Conservation (phyloP, 306 rosid species). For the Vigna hirtella region DNA sequence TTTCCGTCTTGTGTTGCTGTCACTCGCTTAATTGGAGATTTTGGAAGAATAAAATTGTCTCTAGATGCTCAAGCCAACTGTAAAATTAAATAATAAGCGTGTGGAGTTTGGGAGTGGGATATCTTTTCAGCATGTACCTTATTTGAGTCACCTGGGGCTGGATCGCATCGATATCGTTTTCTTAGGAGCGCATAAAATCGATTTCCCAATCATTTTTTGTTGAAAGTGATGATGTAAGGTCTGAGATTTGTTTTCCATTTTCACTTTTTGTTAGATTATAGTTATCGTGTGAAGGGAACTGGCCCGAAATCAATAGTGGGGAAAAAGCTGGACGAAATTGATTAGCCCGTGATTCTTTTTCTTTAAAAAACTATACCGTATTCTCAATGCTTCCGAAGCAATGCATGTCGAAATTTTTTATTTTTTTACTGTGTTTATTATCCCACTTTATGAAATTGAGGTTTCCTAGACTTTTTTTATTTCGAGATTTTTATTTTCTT, state of each 20-base stretch:
- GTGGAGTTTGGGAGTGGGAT: background rate
- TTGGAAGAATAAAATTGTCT: background rate
- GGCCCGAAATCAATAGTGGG: background rate
- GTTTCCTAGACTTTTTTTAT: slow-evolving; percentile 13
- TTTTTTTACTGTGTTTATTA: background rate
- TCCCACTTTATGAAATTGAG: slow-evolving; percentile 18
- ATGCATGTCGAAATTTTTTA: background rate
- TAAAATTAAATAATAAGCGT: background rate
- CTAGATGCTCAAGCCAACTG: slow-evolving; percentile 20
- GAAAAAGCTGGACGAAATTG: background rate
- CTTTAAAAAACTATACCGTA: background rate
- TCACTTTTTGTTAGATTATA: background rate
- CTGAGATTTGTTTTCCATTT: slow-evolving; percentile 2
- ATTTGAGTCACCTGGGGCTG: background rate
- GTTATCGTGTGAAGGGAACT: background rate
- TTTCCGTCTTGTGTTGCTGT: background rate
- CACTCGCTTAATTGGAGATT: background rate
- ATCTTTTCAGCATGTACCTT: background rate
- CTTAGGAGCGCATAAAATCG: background rate
- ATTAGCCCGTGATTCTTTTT: slow-evolving; percentile 11
- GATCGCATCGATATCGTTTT: slow-evolving; percentile 13
- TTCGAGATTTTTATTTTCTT: slow-evolving; percentile 34
- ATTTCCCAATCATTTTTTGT: slow-evolving; percentile 6
- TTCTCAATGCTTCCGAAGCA: slow-evolving; percentile 22
- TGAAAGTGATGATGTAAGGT: slow-evolving; percentile 4